Percentiles rank a stretch among this genome's conserved stretches.
phyloP scores from a whole-genome alignment of 2,329 filamentous ascomycete genomes.

The Diaporthe batatas region DNA sequence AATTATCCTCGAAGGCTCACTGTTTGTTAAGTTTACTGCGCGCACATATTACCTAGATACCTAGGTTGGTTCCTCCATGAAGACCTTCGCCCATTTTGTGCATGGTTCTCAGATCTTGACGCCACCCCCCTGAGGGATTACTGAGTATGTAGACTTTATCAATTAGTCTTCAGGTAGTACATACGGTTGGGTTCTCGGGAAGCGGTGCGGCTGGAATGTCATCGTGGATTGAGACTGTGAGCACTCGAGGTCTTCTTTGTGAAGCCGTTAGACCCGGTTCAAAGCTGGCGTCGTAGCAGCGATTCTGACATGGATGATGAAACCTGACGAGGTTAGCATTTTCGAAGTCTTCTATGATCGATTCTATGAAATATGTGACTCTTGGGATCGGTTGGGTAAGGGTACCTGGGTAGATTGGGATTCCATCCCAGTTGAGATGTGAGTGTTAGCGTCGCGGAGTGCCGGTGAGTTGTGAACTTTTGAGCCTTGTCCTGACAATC shows the following conservation, averaged over 20 bases:
- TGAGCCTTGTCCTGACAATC: background rate
- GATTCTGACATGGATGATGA: background rate
- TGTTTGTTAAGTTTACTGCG: background rate
- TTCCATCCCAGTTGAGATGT: background rate
- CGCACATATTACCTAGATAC: no score
- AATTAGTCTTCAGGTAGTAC: background rate
- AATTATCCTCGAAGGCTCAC: background rate
- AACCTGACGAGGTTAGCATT: background rate
- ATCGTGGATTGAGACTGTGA: background rate
- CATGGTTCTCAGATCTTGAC: background rate
- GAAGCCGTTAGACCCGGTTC: background rate
- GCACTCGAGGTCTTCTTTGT: background rate
- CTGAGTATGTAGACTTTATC: constrained; percentile 23
- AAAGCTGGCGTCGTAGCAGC: background rate
- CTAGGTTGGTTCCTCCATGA: constrained; percentile 3
- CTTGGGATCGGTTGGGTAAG: background rate
- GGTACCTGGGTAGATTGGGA: background rate
- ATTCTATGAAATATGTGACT: background rate
- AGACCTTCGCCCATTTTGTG: constrained; percentile 2
- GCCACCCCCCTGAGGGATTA: background rate
- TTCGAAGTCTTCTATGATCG: background rate
- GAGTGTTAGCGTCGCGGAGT: background rate
- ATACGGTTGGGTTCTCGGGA: background rate
- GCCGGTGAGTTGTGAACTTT: background rate
- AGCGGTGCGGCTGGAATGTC: background rate